Base-by-base conservation (phyloP, 2,329 filamentous ascomycete species). In the Arthrinium phaeospermum region DNA sequence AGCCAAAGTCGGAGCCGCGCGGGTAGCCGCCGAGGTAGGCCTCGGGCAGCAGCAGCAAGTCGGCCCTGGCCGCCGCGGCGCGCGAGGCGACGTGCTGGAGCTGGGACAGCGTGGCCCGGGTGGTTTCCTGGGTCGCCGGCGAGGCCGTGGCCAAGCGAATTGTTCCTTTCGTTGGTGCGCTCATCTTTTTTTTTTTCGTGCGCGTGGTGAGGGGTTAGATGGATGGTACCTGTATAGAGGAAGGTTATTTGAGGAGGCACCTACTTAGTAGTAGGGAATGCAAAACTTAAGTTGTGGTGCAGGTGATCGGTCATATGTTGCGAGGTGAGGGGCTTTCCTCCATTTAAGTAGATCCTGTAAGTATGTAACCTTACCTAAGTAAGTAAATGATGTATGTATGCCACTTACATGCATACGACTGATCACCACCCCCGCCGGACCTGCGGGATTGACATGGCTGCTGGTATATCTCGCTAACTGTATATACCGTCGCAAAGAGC, bases 1-100 rank as follows among this genome's bases (percentile, higher is more conserved):
- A 91, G 5, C 95, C 95, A 78, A 98, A 98, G 69, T 86, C 85
- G 74, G 91, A 92, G 24, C 92, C 94, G 14, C 95, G 92, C 24
- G 96, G 96, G 80, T 98, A 98, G 1, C 95, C 96, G 67, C 96
- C 96, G 1, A 98, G 88, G 80, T 94, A 98, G 30, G 95, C 95
- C 85, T 98, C 95, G 0, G 96, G 96, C 74, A 98, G 95, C 70
- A 98, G 90, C 41, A 98, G 87, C 69, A 98, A 87, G 80, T 96
- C 86, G 51, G 89, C 83, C 3, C 79, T 76, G 71, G 83, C 79
- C 0, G 80, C 77, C 4, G 91, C 89, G n/a, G 95, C 95, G 47
- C 86, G 83, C 34, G 83, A 83, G 46, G 93, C 91, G 19, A 93
- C 90, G 14, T 81, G 76, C 77, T 91, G 87, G 69, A 98, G 88